Evolutionary conservation across 176 grass and related monocot genomes (phyloP).

Genomic region (Tuctoria greenei): DNA sequence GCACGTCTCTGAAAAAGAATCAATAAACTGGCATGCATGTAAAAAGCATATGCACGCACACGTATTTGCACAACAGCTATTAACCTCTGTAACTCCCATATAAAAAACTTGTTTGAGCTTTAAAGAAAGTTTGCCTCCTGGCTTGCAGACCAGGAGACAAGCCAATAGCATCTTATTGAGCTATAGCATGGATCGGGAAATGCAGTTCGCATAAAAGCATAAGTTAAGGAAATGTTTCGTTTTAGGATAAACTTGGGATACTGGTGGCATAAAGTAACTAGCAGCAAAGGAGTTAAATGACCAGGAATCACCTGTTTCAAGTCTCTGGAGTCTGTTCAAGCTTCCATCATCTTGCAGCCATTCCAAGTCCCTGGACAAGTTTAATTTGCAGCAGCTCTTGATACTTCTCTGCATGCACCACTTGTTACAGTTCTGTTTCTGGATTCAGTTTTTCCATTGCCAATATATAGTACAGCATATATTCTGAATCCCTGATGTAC

Average conservation of each 20-base stretch:
- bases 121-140: conserved; percentile 23
- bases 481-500: conserved; percentile 41
- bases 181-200: conserved; percentile 7
- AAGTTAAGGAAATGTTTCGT: not conserved
- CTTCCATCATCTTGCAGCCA: conserved; percentile 27
- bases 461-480: conserved; percentile 41
- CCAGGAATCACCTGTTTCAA: conserved; percentile 36
- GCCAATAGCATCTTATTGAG: not conserved
- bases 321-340: conserved; percentile 32
- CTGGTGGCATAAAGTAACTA: not conserved
- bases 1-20: conserved; percentile 51
- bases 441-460: conserved; percentile 25
- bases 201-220: not conserved
- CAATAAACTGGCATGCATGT: conserved; percentile 49
- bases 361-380: conserved; percentile 16
- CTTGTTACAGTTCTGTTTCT: conserved; percentile 23
- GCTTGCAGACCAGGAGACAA: conserved; percentile 30
- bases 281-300: not conserved
- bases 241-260: not conserved
- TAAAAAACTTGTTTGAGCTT: conserved; percentile 23
- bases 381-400: conserved; percentile 14
- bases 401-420: conserved; percentile 31
- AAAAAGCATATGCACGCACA: conserved; percentile 55
- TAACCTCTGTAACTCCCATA: conserved; percentile 19
- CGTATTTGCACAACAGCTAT: conserved; percentile 41